Conservation (phyloP, 2,329 filamentous ascomycete genomes). For the Drechmeria coniospora region DNA sequence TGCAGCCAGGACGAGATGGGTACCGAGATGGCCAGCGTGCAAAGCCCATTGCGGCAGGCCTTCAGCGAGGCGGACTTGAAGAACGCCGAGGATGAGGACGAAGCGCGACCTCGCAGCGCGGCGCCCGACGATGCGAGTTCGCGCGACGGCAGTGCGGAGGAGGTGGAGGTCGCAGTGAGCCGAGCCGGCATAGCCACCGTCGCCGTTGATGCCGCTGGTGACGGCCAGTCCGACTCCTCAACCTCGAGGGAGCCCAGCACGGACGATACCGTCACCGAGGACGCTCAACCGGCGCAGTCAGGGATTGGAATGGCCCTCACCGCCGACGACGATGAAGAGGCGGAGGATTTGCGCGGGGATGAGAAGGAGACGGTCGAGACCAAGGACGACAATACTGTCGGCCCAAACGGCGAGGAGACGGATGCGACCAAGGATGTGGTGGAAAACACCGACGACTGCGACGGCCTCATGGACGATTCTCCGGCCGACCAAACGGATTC, state of each 20-base stretch:
- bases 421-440: neutral
- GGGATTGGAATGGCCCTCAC: neutral
- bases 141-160: neutral
- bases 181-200: conserved; percentile 1
- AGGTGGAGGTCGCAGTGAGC: conserved; percentile 1
- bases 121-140: no score
- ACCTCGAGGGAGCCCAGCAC: neutral
- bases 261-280: neutral
- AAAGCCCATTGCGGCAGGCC: conserved; percentile 35
- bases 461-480: conserved; percentile 1
- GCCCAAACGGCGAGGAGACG: neutral
- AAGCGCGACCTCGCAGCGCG: no score
- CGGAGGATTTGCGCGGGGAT: neutral
- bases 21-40: conserved; percentile 38
- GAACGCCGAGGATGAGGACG: conserved; percentile 9
- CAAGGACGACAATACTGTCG: no score
- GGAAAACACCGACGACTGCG: neutral
- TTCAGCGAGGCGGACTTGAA: conserved; percentile 22
- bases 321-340: neutral
- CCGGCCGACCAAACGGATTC: conserved; percentile 14
- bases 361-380: neutral
- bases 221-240: neutral
- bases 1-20: conserved; percentile 38
- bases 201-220: neutral
- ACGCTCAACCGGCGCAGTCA: neutral